Conservation (phyloP, 495 filamentous ascomycete species). For the Aspergillus conjunctus region DNA sequence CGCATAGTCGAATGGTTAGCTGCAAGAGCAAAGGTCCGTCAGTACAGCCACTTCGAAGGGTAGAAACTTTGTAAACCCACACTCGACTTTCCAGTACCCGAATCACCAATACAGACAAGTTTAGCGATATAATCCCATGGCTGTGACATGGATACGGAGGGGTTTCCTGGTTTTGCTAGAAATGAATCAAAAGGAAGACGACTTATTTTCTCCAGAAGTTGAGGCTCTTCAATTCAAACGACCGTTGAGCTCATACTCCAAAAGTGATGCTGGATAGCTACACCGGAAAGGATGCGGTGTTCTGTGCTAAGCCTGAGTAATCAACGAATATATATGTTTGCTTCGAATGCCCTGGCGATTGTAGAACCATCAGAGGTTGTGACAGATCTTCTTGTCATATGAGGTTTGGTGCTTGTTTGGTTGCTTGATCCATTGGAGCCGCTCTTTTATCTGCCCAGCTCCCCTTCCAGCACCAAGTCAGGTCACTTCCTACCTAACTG, state of each 20-base stretch:
- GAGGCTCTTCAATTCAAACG: constrained; percentile 18
- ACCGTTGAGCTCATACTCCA: constrained; percentile 25
- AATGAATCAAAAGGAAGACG: not conserved
- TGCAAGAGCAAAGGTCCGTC: constrained; percentile 28
- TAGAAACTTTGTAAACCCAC: constrained; percentile 40
- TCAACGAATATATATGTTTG: constrained; percentile 1
- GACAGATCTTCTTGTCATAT: not conserved
- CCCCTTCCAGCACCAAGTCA: not conserved
- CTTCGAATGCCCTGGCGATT: not conserved
- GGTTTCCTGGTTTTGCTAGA: constrained; percentile 6
- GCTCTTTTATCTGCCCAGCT: not conserved
- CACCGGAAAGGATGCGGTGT: constrained; percentile 1
- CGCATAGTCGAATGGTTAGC: constrained; percentile 94
- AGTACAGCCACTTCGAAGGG: not conserved
- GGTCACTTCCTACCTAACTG: not conserved
- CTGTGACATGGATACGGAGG: constrained; percentile 61
- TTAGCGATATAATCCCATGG: constrained; percentile 99
- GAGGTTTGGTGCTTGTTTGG: not conserved
- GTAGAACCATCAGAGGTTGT: not conserved
- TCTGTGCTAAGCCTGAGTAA: not conserved
- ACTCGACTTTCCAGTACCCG: constrained; percentile 86
- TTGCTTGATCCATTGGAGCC: not conserved
- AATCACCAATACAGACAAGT: constrained; percentile 95
- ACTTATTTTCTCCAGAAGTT: constrained; percentile 1
- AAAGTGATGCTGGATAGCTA: constrained; percentile 3